These are phyloP conservation scores for Picea sitchensis DNA, from an alignment of 75 land plant genomes.

Conservation along the genomic window DNA sequence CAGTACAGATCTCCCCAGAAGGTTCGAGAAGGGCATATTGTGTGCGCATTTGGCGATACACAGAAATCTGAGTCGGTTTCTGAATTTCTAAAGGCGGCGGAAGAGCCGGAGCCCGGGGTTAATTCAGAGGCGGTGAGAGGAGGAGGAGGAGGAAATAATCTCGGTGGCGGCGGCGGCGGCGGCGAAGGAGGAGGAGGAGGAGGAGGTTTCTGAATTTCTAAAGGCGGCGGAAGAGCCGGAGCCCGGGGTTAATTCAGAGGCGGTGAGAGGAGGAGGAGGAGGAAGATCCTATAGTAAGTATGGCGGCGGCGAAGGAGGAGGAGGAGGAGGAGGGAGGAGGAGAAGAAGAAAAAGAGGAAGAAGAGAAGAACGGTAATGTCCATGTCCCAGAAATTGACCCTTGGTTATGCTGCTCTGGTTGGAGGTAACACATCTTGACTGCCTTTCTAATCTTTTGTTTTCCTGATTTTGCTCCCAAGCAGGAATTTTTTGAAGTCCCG, in stretches of 20 bases:
- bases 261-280: conserved; percentile 13
- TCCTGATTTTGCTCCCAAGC: background rate
- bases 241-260: conserved; percentile 17
- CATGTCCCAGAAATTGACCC: conserved; percentile 86
- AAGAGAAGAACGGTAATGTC: conserved; percentile 41
- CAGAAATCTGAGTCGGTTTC: background rate
- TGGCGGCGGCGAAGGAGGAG: conserved; percentile 20
- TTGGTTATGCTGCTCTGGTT: conserved; percentile 81
- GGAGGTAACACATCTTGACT: conserved; percentile 41
- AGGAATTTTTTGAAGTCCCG: too few relatives aligned
- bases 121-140: conserved; percentile 15
- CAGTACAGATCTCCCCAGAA: background rate
- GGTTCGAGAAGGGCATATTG: background rate
- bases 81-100: conserved; percentile 15
- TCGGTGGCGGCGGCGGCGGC: conserved; percentile 21
- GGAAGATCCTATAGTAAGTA: too few relatives aligned
- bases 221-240: conserved; percentile 12
- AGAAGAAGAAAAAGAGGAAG: conserved; percentile 12
- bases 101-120: conserved; percentile 10
- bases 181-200: conserved; percentile 27
- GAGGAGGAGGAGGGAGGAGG: conserved; percentile 14
- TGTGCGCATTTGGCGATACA: background rate
- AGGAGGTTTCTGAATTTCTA: conserved; percentile 9
- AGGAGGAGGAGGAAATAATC: conserved; percentile 23
- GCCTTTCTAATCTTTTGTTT: background rate